Percentiles rank a stretch among this genome's conserved stretches.
Evolutionary conservation across 2,329 filamentous ascomycete species (phyloP).

Genomic region (Plectosphaerella cucumerina): DNA sequence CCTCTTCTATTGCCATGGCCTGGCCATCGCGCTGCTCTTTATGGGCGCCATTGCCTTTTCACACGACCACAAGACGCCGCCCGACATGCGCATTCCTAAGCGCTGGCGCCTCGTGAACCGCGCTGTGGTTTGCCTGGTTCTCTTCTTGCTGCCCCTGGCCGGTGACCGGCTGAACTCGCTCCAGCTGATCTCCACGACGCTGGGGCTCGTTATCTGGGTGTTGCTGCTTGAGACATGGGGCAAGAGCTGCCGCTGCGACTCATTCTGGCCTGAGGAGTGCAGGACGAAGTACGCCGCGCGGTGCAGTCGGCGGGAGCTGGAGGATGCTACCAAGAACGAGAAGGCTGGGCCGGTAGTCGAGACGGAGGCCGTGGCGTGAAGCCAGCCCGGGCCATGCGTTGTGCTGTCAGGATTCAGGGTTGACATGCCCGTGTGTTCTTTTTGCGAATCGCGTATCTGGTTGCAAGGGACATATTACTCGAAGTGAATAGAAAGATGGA

Average conservation of each 20-base stretch:
- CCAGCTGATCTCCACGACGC: conserved; percentile 39
- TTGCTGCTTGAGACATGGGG: conserved; percentile 46
- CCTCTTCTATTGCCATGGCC: conserved; percentile 62
- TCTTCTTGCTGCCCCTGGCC: conserved; percentile 52
- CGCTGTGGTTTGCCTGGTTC: conserved; percentile 40
- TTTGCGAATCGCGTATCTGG: too few relatives aligned
- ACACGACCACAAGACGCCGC: conserved; percentile 51
- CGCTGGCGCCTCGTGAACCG: conserved; percentile 47
- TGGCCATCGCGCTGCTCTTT: conserved; percentile 48
- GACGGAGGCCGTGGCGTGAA: conserved; percentile 11
- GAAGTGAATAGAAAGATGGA: too few relatives aligned
- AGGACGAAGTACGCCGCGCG: conserved; percentile 35
- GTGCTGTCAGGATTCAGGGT: too few relatives aligned
- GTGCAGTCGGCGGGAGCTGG: conserved; percentile 33
- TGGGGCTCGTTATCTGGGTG: conserved; percentile 39
- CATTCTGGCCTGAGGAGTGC: conserved; percentile 34
- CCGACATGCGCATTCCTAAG: conserved; percentile 45
- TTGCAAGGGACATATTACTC: too few relatives aligned
- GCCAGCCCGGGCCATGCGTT: too few relatives aligned
- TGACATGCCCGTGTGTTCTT: too few relatives aligned
- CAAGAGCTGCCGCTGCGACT: conserved; percentile 38
- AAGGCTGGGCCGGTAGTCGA: conserved; percentile 16
- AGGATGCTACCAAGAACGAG: conserved; percentile 19
- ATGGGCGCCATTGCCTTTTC: conserved; percentile 51
- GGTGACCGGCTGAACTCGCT: conserved; percentile 36